Base-by-base conservation (phyloP, 2,329 filamentous ascomycete species). In the Apiospora sp. region DNA sequence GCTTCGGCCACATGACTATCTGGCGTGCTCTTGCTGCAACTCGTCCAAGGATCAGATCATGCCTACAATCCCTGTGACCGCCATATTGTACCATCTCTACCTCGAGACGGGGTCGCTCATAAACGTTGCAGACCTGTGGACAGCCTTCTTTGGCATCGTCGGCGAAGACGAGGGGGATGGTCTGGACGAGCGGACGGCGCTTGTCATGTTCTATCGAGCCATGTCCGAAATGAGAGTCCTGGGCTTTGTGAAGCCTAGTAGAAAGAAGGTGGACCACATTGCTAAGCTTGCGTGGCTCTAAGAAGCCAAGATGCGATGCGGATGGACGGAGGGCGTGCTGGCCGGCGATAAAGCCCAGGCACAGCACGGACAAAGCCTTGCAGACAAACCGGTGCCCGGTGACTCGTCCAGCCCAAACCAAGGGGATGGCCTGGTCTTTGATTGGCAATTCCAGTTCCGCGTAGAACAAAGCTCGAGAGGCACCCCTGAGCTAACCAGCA, bases 231-330 rank as follows among this genome's bases (percentile, higher is more conserved):
- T 99, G 80, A 92, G 92, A 81, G 90, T 92, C 71, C 86, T 99
- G 78, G 96, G 96, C 10, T 92, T 98, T 83, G 88, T 98, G 74
- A 98, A 96, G 85, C 88, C 89, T 74, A 98, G 93, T 79, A 93
- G 92, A 83, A 98, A 95, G 86, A 98, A 97, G 86, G 90, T 92
- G 34, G 96, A 98, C 81, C 96, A 98, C 83, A 86, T 98, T 76
- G 92, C 94, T 51, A 98, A 98, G 85, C 87, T 95, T 70, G 80
- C 80, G 16, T 81, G 80, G 91, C 68, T 70, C 49, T 70, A 27
- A 58, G n/a, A 6, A n/a, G 58, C 34, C 16, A 61, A 34, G 54
- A 61, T 34, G 34, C 7, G 54, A 61, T 34, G 34, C 7, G 58
- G 58, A 41, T 64, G 34, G 22, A 13, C 19, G 1, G 19, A 13